Evolutionary conservation across 257 asterid genomes (phyloP).

Genomic region (Solanum okadae): DNA sequence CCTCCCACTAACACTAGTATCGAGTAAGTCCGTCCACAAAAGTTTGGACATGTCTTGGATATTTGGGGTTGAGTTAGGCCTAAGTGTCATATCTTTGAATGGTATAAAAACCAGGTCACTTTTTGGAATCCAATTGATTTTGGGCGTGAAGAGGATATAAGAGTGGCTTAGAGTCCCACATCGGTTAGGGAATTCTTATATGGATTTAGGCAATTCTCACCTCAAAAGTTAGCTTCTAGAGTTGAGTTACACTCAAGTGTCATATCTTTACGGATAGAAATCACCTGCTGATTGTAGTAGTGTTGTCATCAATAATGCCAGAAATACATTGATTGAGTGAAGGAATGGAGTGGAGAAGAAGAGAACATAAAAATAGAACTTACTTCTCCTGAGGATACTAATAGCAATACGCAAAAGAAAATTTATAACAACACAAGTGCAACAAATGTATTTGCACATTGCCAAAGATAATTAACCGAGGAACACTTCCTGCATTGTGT

Average conservation of each 20-base stretch:
- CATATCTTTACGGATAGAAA: neutral
- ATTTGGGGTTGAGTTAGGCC: neutral
- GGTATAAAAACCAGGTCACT: neutral
- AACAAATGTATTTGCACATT: neutral
- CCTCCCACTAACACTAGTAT: neutral
- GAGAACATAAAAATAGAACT: neutral
- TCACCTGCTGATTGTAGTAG: neutral
- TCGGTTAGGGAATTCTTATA: neutral
- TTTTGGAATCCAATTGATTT: neutral
- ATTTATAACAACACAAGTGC: neutral
- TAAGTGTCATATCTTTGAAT: neutral
- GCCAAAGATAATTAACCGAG: neutral
- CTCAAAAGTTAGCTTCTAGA: neutral
- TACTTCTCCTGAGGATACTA: neutral
- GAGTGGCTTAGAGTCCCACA: neutral
- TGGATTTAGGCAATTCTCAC: neutral
- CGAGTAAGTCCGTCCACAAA: neutral
- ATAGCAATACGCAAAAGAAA: neutral
- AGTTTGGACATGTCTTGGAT: neutral
- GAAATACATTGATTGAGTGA: neutral
- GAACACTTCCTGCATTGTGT: neutral
- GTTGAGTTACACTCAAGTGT: neutral
- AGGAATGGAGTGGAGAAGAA: neutral
- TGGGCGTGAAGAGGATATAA: neutral
- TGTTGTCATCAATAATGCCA: neutral